A percentile compares a stretch with the other conserved stretches of the same genome.
Evolutionary conservation across 768 basidiomycete genomes (phyloP).

Genomic region (Obba rivulosa): DNA sequence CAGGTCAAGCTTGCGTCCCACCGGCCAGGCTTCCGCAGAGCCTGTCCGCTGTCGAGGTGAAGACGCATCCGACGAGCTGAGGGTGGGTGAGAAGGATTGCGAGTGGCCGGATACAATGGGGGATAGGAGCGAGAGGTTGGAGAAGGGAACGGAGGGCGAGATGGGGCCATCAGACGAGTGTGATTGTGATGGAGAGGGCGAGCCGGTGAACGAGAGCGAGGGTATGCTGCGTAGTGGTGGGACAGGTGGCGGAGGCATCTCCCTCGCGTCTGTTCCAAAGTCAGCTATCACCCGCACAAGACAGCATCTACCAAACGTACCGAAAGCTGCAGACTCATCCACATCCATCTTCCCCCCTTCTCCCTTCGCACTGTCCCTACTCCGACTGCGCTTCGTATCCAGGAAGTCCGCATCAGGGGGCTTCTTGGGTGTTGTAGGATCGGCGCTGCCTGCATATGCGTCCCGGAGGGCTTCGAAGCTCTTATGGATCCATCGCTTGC

Average conservation of each 20-base stretch:
- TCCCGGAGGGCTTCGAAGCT: conserved; percentile 18
- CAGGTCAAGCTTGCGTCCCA: no score
- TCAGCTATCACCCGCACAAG: background rate
- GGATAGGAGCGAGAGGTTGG: conserved; percentile 44
- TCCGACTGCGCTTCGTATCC: background rate
- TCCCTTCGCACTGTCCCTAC: background rate
- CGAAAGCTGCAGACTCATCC: conserved; percentile 6
- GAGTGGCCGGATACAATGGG: conserved; percentile 21
- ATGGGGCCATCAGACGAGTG: conserved; percentile 8
- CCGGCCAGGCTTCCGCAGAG: no score
- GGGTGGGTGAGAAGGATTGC: background rate
- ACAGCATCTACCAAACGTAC: conserved; percentile 6
- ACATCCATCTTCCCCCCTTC: conserved; percentile 11
- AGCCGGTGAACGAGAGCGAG: background rate
- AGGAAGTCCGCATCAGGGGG: no score
- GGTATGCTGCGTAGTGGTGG: conserved; percentile 22
- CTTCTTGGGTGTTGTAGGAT: no score
- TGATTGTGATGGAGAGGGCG: background rate
- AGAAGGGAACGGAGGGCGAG: conserved; percentile 46
- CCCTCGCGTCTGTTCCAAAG: conserved; percentile 26
- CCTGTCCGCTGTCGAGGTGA: background rate
- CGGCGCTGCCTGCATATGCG: background rate
- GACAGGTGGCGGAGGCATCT: conserved; percentile 50
- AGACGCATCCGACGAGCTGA: background rate
- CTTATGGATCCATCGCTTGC: conserved; percentile 39